Base-by-base conservation (phyloP, 2,329 filamentous ascomycete species). In the Claviceps purpurea region DNA sequence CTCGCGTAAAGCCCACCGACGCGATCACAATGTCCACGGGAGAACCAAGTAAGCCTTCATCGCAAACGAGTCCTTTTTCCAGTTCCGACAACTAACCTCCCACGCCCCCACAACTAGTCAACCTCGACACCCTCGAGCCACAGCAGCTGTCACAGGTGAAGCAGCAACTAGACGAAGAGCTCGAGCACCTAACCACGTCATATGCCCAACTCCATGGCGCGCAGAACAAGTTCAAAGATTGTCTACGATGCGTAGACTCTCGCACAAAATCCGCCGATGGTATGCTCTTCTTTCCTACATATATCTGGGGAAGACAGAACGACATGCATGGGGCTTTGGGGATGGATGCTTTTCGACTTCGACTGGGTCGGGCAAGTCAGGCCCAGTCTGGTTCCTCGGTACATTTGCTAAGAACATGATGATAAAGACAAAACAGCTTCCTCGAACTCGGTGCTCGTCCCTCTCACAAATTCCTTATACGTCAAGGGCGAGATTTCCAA, bases 91-190 rank as follows among this genome's bases (percentile, higher is more conserved):
- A 34, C 30, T 34, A 34, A 34, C 11, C 10, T 11, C 10, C 30
- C 43, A 10, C 37, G 46, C 2, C 38, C 41, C 16, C 49, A 44
- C n/a, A 13, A 20, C 4, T 58, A 80, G 78, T 81, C 59, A 78
- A 77, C 59, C 73, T 98, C 62, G 81, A 84, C 61, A 82, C 79
- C 55, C 84, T 98, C 62, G 86, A 85, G 61, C 76, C 84, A 26
- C 87, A 88, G 59, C 91, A 96, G 71, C 85, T 98, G 59, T 84
- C 82, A 59, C 82, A 89, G 61, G 84, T 98, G 60, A 96, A 98
- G 76, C 89, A 93, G 68, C 91, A 96, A 68, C 84, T 98, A 59
- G 91, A 95, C 68, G 85, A 93, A 63, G 93, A 98, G 71, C 84
- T 98, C 58, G 89, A 95, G 66, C 91, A 97, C 73, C 81, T 98